Evolutionary conservation across 176 grass and related monocot species (phyloP).

Genomic region (Ensete glaucum): DNA sequence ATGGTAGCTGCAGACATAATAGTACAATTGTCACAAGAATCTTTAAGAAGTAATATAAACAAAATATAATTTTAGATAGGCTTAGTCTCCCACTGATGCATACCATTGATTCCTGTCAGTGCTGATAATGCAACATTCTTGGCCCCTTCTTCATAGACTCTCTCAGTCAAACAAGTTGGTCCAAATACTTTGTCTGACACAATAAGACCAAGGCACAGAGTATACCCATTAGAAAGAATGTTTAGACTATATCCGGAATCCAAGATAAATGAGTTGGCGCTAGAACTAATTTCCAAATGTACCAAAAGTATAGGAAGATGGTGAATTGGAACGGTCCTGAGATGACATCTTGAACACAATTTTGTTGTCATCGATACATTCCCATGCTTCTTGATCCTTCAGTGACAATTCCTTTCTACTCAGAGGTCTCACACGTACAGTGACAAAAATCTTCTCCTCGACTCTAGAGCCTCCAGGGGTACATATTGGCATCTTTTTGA

Average conservation of each 20-base stretch:
- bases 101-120: constrained; percentile 52
- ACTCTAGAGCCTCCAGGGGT: constrained; percentile 69
- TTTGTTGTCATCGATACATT: constrained; percentile 55
- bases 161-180: constrained; percentile 30
- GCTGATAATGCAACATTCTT: constrained; percentile 47
- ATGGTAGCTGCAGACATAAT: constrained; percentile 40
- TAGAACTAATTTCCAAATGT: constrained; percentile 12
- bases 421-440: constrained; percentile 72
- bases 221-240: neutral
- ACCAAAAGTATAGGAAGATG: constrained; percentile 54
- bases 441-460: constrained; percentile 98
- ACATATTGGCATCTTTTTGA: constrained; percentile 43
- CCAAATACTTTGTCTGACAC: constrained; percentile 44
- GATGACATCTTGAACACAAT: constrained; percentile 46
- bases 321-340: constrained; percentile 41
- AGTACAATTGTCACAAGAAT: neutral
- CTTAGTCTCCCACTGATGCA: neutral
- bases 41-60: neutral
- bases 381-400: constrained; percentile 64
- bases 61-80: neutral
- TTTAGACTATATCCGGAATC: neutral
- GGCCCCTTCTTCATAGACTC: constrained; percentile 84
- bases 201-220: constrained; percentile 10
- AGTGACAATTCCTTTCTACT: constrained; percentile 53
- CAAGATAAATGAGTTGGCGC: constrained; percentile 2